Evolutionary conservation across 768 basidiomycete species (phyloP), one percentile per base, ranked within the genome.

Genomic region (Suillus plorans): DNA sequence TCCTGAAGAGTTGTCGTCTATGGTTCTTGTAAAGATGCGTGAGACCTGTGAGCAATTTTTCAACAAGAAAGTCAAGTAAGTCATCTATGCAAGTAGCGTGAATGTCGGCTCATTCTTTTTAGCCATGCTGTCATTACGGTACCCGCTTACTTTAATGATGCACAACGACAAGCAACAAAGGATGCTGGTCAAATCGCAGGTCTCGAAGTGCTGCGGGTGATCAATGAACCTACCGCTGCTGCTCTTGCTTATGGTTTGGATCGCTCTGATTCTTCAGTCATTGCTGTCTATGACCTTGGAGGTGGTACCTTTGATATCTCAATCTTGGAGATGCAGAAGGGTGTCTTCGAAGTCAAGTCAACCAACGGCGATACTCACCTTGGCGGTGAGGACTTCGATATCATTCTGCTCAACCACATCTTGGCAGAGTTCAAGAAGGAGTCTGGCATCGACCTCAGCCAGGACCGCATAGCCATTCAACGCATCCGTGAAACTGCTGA

Each of bases 261-360:
- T 77, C 89, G 91, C 57, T 66, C 75, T 0, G 83, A 89, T 57
- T 89, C 92, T 55, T 92, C 92, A 13, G 84, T 97, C 74, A 95
- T 99, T 70, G 97, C 97, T 50, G 97, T 99, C 64, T 99, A 99
- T 76, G 97, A 99, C 84, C 85, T 99, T 39, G 97, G 97, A 70
- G 97, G 97, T 71, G 97, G 97, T 63, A 98, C 97, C 28, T 99
- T 99, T 78, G 97, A 99, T 94, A 95, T 99, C 73, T 99, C 97
- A 36, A 96, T 99, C 70, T 84, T 99, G 63, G 96, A 98, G 81
- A 99, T 99, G 95, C 95, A 98, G 79, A 96, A 97, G 79, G 97
- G 97, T 71, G 96, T 99, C 12, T 99, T 99, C 78, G 97, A 99
- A 79, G 97, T 99, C 76, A 99, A 99, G 83, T 98, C 97, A 0